Conservation (phyloP, 1,139 yeast genomes). For the Pichia sp. region DNA sequence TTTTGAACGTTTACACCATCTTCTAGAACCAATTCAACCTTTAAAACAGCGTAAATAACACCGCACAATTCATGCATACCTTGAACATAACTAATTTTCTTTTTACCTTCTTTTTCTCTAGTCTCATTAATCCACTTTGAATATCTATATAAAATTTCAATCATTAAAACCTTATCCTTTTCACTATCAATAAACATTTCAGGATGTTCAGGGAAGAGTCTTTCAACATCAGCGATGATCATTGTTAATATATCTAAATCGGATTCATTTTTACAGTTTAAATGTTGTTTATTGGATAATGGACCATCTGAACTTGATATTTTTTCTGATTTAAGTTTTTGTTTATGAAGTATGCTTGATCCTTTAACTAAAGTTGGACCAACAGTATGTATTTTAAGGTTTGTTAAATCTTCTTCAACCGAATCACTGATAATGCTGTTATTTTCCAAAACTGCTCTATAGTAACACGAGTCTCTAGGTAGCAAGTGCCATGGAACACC, state of each 20-base stretch:
- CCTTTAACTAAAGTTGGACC: not conserved
- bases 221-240: slow-evolving; percentile 57
- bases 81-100: slow-evolving; percentile 47
- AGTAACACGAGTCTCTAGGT: slow-evolving; percentile 12
- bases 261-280: slow-evolving; percentile 11
- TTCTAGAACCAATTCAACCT: slow-evolving; percentile 14
- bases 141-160: slow-evolving; percentile 50
- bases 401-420: slow-evolving; percentile 10
- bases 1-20: slow-evolving; percentile 14
- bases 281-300: not conserved
- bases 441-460: not conserved
- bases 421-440: not conserved
- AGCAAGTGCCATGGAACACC: slow-evolving; percentile 17
- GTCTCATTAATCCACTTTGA: slow-evolving; percentile 32
- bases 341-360: not conserved
- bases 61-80: slow-evolving; percentile 69
- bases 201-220: slow-evolving; percentile 55
- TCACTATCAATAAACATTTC: slow-evolving; percentile 37
- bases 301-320: not conserved
- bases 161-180: slow-evolving; percentile 37
- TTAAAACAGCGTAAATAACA: slow-evolving; percentile 38
- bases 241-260: slow-evolving; percentile 35
- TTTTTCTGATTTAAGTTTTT: not conserved
- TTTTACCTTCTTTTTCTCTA: slow-evolving; percentile 32
- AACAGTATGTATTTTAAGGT: slow-evolving; percentile 3